Evolutionary conservation across 805 yeast species (phyloP), one percentile per base, ranked within the genome.

Genomic region (Nakazawaea pomicola): DNA sequence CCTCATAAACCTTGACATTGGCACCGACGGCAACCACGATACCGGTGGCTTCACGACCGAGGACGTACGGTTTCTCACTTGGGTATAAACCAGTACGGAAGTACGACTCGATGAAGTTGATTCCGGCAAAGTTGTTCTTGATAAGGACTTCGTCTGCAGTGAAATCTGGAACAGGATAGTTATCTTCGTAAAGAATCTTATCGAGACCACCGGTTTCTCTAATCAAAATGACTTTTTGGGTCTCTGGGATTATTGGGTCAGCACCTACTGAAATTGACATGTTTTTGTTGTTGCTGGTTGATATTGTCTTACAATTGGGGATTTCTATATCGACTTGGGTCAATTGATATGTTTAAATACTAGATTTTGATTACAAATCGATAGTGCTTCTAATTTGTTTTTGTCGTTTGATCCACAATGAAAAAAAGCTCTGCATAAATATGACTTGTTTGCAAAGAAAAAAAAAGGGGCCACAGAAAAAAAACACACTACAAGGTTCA

Each of bases 51-150:
- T 72, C 78, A 45, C 88, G 69, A 19, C 96, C 96, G 24, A 84
- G 65, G 20, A 76, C 62, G 47, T 67, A 71, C 0, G 98, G 97
- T 36, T 62, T 56, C 21, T 62, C 53, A 11, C 67, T 53, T 6
- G 86, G 83, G 54, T 90, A 90, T 4, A 83, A 53, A 4, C 96
- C 96, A 38, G 65, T 73, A 55, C 96, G 74, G 66, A 84, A 86
- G 62, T 89, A 90, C 4, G 78, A 68, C 53, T 90, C 97, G 49
- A 88, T 83, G 65, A 75, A 84, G 52, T 88, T 88, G 53, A 88
- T 65, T 25, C 98, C 98, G 10, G 89, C 71, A 51, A 75, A 88
- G 41, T 66, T 70, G 68, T 83, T 85, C 61, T 83, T 81, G 55
- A 90, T 68, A 36, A 90, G 65, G 9, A 90, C 56, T 46, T 87